These are phyloP conservation scores for Neocallimastix lanati DNA, from an alignment of 192 early-diverging fungal genomes.

Conservation along the genomic window DNA sequence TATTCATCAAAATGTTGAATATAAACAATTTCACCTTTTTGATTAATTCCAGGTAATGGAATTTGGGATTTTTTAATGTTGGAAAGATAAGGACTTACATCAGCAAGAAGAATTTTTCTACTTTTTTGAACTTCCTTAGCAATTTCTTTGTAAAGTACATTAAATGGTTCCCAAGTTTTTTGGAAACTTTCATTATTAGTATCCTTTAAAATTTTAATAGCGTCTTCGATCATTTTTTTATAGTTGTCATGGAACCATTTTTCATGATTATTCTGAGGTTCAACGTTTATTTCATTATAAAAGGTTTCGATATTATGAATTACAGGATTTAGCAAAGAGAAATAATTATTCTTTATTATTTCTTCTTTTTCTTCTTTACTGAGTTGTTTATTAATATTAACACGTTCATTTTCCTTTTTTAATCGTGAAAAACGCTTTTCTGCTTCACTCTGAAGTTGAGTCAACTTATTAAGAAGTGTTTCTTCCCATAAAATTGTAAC, in stretches of 20 bases:
- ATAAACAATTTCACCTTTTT: slow-evolving; percentile 5
- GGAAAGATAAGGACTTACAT: slow-evolving; percentile 41
- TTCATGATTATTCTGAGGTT: slow-evolving; percentile 38
- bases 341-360: slow-evolving; percentile 27
- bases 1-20: slow-evolving; percentile 2
- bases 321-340: slow-evolving; percentile 34
- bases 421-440: slow-evolving; percentile 30
- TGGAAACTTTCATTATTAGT: slow-evolving; percentile 17
- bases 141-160: slow-evolving; percentile 35
- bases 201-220: slow-evolving; percentile 20
- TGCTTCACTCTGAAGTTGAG: slow-evolving; percentile 32
- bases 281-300: slow-evolving; percentile 10
- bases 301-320: slow-evolving; percentile 31
- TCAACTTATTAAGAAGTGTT: slow-evolving; percentile 51
- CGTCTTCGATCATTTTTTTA: slow-evolving; percentile 25
- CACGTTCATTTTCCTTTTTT: slow-evolving; percentile 26
- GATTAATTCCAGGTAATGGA: slow-evolving; percentile 5
- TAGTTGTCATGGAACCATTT: slow-evolving; percentile 39
- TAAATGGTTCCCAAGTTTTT: slow-evolving; percentile 33
- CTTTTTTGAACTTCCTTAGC: slow-evolving; percentile 28
- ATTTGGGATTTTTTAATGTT: neutral
- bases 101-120: slow-evolving; percentile 26
- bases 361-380: slow-evolving; percentile 15
- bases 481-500: slow-evolving; percentile 72
- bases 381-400: slow-evolving; percentile 19